Evolutionary conservation across 2,329 filamentous ascomycete genomes (phyloP).

Genomic region (Colletotrichum liaoningense): DNA sequence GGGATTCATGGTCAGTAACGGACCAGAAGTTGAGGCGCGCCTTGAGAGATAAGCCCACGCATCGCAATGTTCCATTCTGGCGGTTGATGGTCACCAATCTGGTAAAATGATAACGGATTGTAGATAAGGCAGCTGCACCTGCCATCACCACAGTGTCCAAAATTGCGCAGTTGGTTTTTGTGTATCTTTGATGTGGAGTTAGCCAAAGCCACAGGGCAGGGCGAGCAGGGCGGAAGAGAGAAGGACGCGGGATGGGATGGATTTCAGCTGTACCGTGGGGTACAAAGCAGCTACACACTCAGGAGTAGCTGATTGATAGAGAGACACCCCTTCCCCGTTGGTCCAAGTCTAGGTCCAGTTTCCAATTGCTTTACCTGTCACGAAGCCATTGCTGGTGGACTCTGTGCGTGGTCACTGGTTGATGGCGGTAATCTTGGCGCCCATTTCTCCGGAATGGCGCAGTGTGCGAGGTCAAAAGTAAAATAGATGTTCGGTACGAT

Average conservation of each 20-base stretch:
- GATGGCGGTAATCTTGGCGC: not conserved
- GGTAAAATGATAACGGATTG: not conserved
- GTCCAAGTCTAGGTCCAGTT: not conserved
- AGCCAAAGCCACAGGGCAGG: not conserved
- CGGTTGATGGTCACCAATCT: not conserved
- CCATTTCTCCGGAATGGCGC: not conserved
- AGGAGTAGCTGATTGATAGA: not conserved
- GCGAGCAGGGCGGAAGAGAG: not conserved
- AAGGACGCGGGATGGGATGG: not conserved
- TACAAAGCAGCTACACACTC: not conserved
- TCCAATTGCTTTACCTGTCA: not conserved
- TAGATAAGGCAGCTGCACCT: too few relatives aligned
- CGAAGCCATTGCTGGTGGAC: too few relatives aligned
- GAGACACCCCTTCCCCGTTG: not conserved
- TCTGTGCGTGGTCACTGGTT: not conserved
- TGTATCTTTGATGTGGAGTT: conserved; percentile 7
- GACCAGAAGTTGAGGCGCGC: too few relatives aligned
- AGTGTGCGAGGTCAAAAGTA: not conserved
- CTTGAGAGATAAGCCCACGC: not conserved
- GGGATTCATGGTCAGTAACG: too few relatives aligned
- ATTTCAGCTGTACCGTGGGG: not conserved
- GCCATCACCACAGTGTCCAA: not conserved
- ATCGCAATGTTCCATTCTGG: too few relatives aligned
- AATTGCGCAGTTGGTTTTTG: not conserved
- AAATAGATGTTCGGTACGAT: not conserved